Conservation (phyloP, 2,329 filamentous ascomycete genomes). For the Microcera coccophila region DNA sequence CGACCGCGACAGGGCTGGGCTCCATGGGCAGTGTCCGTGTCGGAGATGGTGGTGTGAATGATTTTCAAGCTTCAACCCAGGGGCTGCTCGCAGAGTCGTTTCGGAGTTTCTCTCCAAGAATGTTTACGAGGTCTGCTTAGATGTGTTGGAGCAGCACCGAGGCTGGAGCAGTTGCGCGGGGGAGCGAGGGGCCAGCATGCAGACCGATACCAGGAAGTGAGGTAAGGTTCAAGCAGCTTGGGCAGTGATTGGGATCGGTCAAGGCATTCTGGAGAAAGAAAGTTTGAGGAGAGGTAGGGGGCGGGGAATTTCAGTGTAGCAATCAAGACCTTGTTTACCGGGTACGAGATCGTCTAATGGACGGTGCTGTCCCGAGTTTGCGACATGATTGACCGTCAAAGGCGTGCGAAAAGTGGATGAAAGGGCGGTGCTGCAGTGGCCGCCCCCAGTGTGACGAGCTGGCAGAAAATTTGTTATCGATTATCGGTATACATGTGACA, state of each 20-base stretch:
- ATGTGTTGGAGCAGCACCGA: too few species aligned
- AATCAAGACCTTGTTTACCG: neutral
- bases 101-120: too few species aligned
- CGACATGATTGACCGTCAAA: constrained; percentile 12
- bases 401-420: constrained; percentile 9
- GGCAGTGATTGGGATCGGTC: neutral
- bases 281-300: constrained; percentile 2
- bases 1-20: constrained; percentile 29
- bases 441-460: constrained; percentile 2
- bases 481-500: constrained; percentile 23
- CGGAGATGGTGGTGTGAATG: neutral
- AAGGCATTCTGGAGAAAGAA: constrained; percentile 8
- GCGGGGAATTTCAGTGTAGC: constrained; percentile 1
- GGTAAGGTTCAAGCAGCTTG: constrained; percentile 1
- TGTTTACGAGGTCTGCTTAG: too few species aligned
- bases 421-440: constrained; percentile 3
- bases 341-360: neutral
- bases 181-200: constrained; percentile 1
- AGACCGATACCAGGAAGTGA: constrained; percentile 3
- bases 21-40: constrained; percentile 22
- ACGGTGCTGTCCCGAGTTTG: constrained; percentile 1
- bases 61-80: too few species aligned
- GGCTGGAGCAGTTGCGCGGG: too few species aligned
- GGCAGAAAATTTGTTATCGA: constrained; percentile 25
- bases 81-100: too few species aligned